Evolutionary conservation across 169 alveolate genomes (phyloP).

Genomic region (Eimeria maxima): DNA sequence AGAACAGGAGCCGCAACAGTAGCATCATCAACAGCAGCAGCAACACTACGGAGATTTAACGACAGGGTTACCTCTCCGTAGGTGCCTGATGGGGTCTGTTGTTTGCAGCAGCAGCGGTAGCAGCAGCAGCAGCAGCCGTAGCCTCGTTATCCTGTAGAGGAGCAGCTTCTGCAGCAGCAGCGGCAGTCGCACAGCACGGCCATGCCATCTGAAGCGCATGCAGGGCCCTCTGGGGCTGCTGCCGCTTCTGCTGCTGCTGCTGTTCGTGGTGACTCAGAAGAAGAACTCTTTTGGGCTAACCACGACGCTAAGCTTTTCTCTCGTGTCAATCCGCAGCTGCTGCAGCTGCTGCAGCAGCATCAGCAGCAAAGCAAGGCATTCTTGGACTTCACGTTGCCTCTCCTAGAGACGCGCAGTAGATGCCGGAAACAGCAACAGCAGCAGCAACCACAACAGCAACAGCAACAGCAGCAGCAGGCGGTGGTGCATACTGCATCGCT

Average conservation of each 20-base stretch:
- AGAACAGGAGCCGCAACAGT: not conserved
- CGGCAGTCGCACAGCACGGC: not conserved
- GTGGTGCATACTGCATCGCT: constrained; percentile 31
- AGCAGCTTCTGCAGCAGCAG: constrained; percentile 4
- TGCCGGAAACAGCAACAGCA: not conserved
- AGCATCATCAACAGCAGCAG: constrained; percentile 3
- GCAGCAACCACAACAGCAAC: constrained; percentile 53
- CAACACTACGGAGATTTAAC: not conserved
- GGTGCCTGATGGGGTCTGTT: not conserved
- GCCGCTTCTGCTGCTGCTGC: constrained; percentile 20
- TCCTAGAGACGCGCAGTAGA: not conserved
- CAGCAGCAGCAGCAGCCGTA: constrained; percentile 19
- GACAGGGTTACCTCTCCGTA: not conserved
- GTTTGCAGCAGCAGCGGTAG: constrained; percentile 1
- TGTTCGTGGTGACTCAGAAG: constrained; percentile 41
- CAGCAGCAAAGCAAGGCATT: constrained; percentile 60
- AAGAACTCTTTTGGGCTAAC: constrained; percentile 57
- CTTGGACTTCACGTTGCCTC: constrained; percentile 48
- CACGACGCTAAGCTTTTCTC: constrained; percentile 41
- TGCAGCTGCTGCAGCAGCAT: constrained; percentile 79
- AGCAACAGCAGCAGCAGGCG: constrained; percentile 50
- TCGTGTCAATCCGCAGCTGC: constrained; percentile 73
- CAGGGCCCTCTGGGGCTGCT: constrained; percentile 42
- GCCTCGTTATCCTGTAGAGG: not conserved
- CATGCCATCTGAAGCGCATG: constrained; percentile 23